A percentile compares a stretch with the other conserved stretches of the same genome.
Conservation (phyloP, 2,329 filamentous ascomycete genomes). For the Trichoderma atroviride region DNA sequence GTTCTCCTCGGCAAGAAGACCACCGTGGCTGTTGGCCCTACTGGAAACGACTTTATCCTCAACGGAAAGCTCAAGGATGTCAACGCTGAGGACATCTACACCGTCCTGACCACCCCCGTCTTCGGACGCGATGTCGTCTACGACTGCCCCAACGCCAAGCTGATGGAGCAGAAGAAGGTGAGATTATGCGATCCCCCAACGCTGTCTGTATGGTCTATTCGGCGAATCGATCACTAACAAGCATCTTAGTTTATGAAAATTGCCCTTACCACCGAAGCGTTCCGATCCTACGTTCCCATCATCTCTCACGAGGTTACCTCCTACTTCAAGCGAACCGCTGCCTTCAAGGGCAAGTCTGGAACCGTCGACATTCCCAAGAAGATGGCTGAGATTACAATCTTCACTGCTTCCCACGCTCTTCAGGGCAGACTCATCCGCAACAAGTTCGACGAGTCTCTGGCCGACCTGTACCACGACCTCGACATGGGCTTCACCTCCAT, state of each 20-base stretch:
- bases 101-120: conserved; percentile 69
- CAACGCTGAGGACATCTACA: conserved; percentile 89
- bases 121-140: conserved; percentile 89
- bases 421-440: conserved; percentile 82
- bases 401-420: conserved; percentile 82
- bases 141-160: conserved; percentile 85
- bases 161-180: conserved; percentile 97
- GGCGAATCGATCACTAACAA: conserved; percentile 24
- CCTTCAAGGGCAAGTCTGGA: conserved; percentile 70
- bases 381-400: conserved; percentile 87
- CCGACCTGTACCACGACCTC: conserved; percentile 81
- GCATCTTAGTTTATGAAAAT: conserved; percentile 72
- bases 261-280: conserved; percentile 73
- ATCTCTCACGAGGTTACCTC: conserved; percentile 74
- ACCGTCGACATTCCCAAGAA: conserved; percentile 71
- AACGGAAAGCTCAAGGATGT: conserved; percentile 90
- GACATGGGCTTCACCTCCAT: conserved; percentile 88
- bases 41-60: conserved; percentile 87
- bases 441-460: conserved; percentile 79
- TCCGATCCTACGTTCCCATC: conserved; percentile 75
- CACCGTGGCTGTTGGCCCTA: conserved; percentile 79
- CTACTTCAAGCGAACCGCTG: conserved; percentile 69
- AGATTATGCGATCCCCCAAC: conserved; percentile 28
- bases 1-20: conserved; percentile 86
- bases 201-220: not conserved